Evolutionary conservation across 768 basidiomycete genomes (phyloP).

Genomic region (Infundibulicybe gibba): DNA sequence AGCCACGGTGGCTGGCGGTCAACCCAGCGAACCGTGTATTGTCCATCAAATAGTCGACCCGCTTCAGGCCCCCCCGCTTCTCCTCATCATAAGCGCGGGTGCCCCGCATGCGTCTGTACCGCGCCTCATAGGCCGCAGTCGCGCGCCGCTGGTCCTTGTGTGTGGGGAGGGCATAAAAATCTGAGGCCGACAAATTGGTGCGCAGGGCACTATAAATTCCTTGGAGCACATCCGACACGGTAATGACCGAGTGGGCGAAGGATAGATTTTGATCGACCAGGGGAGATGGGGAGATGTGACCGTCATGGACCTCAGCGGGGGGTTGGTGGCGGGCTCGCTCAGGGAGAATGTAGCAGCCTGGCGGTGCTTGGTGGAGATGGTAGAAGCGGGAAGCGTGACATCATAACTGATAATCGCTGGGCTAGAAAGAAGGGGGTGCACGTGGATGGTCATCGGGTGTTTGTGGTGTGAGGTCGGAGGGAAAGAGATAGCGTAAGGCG

Average conservation of each 20-base stretch:
- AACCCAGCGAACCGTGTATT: slow-evolving; percentile 28
- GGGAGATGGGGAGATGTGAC: slow-evolving; percentile 27
- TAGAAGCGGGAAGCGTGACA: slow-evolving; percentile 22
- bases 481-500: background rate
- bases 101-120: slow-evolving; percentile 35
- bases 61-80: slow-evolving; percentile 47
- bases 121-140: slow-evolving; percentile 40
- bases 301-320: slow-evolving; percentile 22
- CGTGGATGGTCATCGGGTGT: slow-evolving; percentile 15
- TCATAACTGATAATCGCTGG: slow-evolving; percentile 22
- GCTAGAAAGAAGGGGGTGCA: slow-evolving; percentile 17
- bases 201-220: slow-evolving; percentile 35
- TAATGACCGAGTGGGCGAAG: slow-evolving; percentile 22
- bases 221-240: slow-evolving; percentile 33
- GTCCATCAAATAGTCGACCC: slow-evolving; percentile 56
- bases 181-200: slow-evolving; percentile 31
- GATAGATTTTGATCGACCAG: slow-evolving; percentile 31
- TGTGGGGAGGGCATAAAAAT: slow-evolving; percentile 37
- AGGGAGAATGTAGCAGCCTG: slow-evolving; percentile 20
- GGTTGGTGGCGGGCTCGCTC: slow-evolving; percentile 28
- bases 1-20: too few species aligned
- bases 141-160: slow-evolving; percentile 32
- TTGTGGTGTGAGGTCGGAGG: background rate
- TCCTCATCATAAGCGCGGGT: slow-evolving; percentile 36
- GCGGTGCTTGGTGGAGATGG: slow-evolving; percentile 16